phyloP scores from a whole-genome alignment of 2,329 filamentous ascomycete genomes.

The Fusarium veterinarium region DNA sequence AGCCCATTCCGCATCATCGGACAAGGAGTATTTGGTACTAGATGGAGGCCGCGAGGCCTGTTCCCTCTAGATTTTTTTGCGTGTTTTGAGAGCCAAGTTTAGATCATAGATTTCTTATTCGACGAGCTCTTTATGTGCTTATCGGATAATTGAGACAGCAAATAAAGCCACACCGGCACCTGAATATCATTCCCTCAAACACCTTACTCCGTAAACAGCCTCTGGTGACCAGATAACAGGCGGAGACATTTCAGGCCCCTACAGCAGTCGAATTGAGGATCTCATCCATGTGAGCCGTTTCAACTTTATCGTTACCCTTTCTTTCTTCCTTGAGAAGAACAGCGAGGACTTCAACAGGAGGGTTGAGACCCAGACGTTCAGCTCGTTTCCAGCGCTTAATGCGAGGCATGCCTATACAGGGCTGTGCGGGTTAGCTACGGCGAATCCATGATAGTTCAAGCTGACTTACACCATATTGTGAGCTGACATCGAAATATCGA shows the following conservation, averaged over 20 bases:
- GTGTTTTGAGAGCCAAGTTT: constrained; percentile 16
- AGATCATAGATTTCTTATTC: constrained; percentile 34
- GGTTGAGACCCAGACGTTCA: constrained; percentile 81
- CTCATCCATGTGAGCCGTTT: constrained; percentile 81
- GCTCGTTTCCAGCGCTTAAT: constrained; percentile 90
- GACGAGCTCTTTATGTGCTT: constrained; percentile 7
- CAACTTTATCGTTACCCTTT: constrained; percentile 62
- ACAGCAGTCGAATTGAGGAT: constrained; percentile 64
- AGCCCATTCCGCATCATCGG: constrained; percentile 79
- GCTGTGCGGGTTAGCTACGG: constrained; percentile 56
- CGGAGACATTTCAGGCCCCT: constrained; percentile 46
- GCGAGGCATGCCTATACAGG: constrained; percentile 86
- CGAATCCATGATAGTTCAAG: background rate
- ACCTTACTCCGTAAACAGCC: constrained; percentile 34
- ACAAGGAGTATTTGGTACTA: constrained; percentile 97
- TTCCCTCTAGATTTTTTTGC: constrained; percentile 13
- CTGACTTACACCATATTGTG: constrained; percentile 88
- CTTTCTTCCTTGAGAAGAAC: constrained; percentile 80
- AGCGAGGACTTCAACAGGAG: constrained; percentile 89
- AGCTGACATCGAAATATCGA: constrained; percentile 91
- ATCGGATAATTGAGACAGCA: constrained; percentile 32
- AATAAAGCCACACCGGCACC: constrained; percentile 33
- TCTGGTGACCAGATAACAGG: constrained; percentile 2
- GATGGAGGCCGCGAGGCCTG: constrained; percentile 21
- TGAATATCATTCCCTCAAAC: constrained; percentile 34